Conservation (phyloP, 2,329 filamentous ascomycete genomes). For the Thielaviopsis punctulata region DNA sequence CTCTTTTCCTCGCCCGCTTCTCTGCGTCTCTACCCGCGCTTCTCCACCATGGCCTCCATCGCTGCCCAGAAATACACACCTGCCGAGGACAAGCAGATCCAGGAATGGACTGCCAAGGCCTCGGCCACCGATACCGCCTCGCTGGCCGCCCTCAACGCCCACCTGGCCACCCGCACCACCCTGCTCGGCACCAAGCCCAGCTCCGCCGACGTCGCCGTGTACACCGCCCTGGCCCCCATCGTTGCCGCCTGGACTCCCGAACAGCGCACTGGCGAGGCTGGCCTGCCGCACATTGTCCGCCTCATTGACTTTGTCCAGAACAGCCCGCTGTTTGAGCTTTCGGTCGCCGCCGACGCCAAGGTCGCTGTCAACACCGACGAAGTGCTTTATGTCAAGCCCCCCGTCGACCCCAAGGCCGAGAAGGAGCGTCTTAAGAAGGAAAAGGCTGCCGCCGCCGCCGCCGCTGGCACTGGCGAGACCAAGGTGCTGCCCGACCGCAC, state of each 20-base stretch:
- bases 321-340: conserved; percentile 54
- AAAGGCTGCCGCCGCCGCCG: conserved; percentile 47
- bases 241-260: conserved; percentile 69
- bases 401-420: conserved; percentile 80
- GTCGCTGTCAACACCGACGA: conserved; percentile 62
- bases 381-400: conserved; percentile 74
- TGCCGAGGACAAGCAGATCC: conserved; percentile 70
- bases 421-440: conserved; percentile 96
- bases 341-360: conserved; percentile 56
- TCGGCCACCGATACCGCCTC: conserved; percentile 40
- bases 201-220: conserved; percentile 70
- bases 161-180: conserved; percentile 77
- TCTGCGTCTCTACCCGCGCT: conserved; percentile 19
- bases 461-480: conserved; percentile 27
- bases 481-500: conserved; percentile 40
- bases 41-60: conserved; percentile 47
- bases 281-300: conserved; percentile 79
- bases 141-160: conserved; percentile 64
- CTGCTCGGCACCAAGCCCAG: conserved; percentile 81
- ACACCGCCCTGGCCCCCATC: conserved; percentile 57
- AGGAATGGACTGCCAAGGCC: conserved; percentile 59
- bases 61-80: conserved; percentile 52
- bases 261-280: conserved; percentile 76
- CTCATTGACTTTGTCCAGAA: conserved; percentile 93
- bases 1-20: conserved; percentile 19